Base-by-base conservation (phyloP, 768 basidiomycete species). In the Sistotremastrum niveocremeum region DNA sequence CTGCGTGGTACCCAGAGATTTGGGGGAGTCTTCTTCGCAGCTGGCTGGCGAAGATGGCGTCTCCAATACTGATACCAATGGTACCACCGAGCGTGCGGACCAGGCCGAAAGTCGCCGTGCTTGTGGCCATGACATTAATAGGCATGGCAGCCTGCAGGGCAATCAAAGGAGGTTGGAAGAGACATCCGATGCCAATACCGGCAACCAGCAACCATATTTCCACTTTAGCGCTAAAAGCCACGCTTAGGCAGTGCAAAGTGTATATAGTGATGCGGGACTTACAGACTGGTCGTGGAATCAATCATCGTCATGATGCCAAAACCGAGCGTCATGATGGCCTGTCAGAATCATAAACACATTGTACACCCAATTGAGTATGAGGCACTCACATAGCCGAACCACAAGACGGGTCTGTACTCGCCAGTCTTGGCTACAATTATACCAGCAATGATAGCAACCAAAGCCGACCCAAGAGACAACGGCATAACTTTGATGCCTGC, bases 121-220 rank as follows among this genome's bases (percentile, higher is more conserved):
- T 61, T 1, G 66, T 67, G 4, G 68, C 67, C 65, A 68, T 69
- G 47, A 69, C 67, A 20, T 57, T 60, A 8, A 63, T n/a, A 28
- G 70, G 71, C 69, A 72, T 72, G 11, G 68, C 61, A 12, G 65
- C 63, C 44, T 72, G 70, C 6, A 71, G 39, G 28, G 53, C 64
- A 37, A 67, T 57, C 11, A 66, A 54, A 4, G 65, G 66, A 4
- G 55, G 58, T 50, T 63, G 64, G 56, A 65, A 66, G 44, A 67
- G 44, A 32, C 54, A 62, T 36, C 65, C 66, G 12, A 57, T 45
- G 7, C 65, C 65, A 33, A 62, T 32, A 33, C 60, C 59, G n/a
- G 64, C 39, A 20, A 66, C 50, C 30, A 66, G 45, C 5, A 61
- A 57, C 41, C 50, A 63, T 41, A 64, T 44, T 49, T 63, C 65